Conservation (phyloP, 805 yeast genomes). For the Candida oleophila region DNA sequence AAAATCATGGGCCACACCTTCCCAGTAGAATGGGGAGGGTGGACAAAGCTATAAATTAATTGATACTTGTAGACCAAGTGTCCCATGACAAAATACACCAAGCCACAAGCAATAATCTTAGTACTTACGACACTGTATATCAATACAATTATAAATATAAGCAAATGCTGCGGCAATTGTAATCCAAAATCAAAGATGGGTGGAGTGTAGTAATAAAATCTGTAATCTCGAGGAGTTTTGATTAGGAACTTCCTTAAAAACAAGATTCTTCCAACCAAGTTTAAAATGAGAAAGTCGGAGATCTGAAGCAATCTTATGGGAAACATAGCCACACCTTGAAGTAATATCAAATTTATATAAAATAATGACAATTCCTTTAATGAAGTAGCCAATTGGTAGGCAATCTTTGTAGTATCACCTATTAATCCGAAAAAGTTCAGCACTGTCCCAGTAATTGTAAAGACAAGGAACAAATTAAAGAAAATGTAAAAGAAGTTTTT, state of each 20-base stretch:
- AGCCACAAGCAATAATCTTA: slow-evolving; percentile 57
- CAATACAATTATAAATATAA: slow-evolving; percentile 57
- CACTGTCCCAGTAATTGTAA: slow-evolving; percentile 60
- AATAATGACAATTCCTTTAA: slow-evolving; percentile 52
- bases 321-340: slow-evolving; percentile 70
- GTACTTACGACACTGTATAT: slow-evolving; percentile 63
- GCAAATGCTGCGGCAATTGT: slow-evolving; percentile 59
- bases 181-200: slow-evolving; percentile 61
- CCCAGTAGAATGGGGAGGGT: slow-evolving; percentile 66
- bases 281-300: slow-evolving; percentile 50
- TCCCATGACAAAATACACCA: slow-evolving; percentile 55
- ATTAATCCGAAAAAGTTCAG: slow-evolving; percentile 58
- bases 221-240: slow-evolving; percentile 52
- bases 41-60: slow-evolving; percentile 58
- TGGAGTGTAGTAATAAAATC: slow-evolving; percentile 54
- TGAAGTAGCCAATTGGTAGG: slow-evolving; percentile 53
- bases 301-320: slow-evolving; percentile 56
- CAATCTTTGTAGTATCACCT: slow-evolving; percentile 59
- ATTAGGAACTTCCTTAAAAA: slow-evolving; percentile 39
- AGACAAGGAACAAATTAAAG: slow-evolving; percentile 60
- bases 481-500: slow-evolving; percentile 62
- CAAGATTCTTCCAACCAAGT: slow-evolving; percentile 36
- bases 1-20: slow-evolving; percentile 67
- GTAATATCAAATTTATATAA: slow-evolving; percentile 59
- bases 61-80: slow-evolving; percentile 63